Evolutionary conservation across 345 rosid genomes (phyloP), one percentile per base, ranked within the genome.

Genomic region (Moricandia arvensis): DNA sequence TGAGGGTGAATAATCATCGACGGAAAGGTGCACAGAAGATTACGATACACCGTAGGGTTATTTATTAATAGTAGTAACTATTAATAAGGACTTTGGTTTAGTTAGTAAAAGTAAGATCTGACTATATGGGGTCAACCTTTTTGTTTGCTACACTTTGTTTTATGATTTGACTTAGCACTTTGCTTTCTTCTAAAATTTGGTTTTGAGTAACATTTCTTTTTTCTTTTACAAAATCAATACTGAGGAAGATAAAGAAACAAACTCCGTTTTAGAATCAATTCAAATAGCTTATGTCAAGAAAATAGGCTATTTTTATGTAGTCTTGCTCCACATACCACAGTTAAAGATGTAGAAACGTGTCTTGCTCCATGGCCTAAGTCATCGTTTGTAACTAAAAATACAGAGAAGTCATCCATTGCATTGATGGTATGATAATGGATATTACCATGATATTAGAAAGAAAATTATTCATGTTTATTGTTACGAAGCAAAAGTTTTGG

Each of bases 51-150:
- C 16, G 2, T 3, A 7, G 4, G 35, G 8, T n/a, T 45, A 47
- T 15, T 34, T 67, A 75, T 59, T 66, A 15, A 34, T 29, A n/a
- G n/a, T n/a, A n/a, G n/a, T n/a, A n/a, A n/a, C n/a, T n/a, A n/a
- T n/a, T n/a, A n/a, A n/a, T n/a, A n/a, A n/a, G n/a, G n/a, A n/a
- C 17, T 57, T 26, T 2, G 61, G 31, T 26, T n/a, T n/a, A n/a
- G n/a, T 57, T 6, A 59, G 63, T 59, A 30, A 60, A 53, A 18
- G 8, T 53, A 18, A 53, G 64, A 60, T 59, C 38, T 59, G 63
- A 29, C 63, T 59, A 59, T 59, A 31, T 30, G 37, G 37, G 38
- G 63, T 59, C 63, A 59, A 57, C 33, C 17, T n/a, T 59, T 59
- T 13, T 58, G 17, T 58, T 58, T 12, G 8, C 26, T 58, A 58